Percentiles rank a stretch among this genome's conserved stretches.
Evolutionary conservation across 768 basidiomycete genomes (phyloP).

Genomic region (Leccinum pellstonianum): DNA sequence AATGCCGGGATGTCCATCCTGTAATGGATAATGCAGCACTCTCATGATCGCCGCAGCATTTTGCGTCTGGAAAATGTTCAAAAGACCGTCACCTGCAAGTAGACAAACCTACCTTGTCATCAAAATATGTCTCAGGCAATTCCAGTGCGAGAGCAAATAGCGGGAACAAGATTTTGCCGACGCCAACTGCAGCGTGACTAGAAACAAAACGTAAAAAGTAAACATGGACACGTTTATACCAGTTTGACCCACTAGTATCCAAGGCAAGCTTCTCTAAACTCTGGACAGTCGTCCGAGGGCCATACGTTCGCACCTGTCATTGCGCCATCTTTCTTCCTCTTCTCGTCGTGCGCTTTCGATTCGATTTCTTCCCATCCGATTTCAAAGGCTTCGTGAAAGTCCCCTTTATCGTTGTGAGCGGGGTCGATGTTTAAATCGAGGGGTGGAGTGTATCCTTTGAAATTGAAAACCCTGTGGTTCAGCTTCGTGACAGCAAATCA

Average conservation of each 20-base stretch:
- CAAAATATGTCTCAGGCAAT: no score
- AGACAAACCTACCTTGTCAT: no score
- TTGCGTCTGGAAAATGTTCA: no score
- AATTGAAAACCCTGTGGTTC: constrained; percentile 66
- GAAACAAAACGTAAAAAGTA: no score
- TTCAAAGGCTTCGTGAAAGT: constrained; percentile 90
- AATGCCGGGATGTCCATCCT: constrained; percentile 44
- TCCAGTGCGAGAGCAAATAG: no score
- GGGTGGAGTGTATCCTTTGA: constrained; percentile 76
- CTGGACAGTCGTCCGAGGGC: constrained; percentile 61
- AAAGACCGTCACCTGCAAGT: no score
- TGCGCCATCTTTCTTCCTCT: constrained; percentile 43
- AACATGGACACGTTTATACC: no score
- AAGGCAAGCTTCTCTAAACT: constrained; percentile 58
- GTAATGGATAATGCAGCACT: constrained; percentile 35
- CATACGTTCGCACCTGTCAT: constrained; percentile 79
- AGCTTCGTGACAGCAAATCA: constrained; percentile 42
- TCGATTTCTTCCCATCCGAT: constrained; percentile 67
- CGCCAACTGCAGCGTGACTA: no score
- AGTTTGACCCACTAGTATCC: constrained; percentile 58
- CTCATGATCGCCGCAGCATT: no score
- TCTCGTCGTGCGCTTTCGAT: constrained; percentile 23
- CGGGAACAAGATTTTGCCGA: no score
- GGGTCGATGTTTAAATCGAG: constrained; percentile 75
- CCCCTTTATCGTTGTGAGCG: constrained; percentile 60